Evolutionary conservation across 2,329 filamentous ascomycete genomes (phyloP).

Genomic region (Immersiporthe knoxdaviesiana): DNA sequence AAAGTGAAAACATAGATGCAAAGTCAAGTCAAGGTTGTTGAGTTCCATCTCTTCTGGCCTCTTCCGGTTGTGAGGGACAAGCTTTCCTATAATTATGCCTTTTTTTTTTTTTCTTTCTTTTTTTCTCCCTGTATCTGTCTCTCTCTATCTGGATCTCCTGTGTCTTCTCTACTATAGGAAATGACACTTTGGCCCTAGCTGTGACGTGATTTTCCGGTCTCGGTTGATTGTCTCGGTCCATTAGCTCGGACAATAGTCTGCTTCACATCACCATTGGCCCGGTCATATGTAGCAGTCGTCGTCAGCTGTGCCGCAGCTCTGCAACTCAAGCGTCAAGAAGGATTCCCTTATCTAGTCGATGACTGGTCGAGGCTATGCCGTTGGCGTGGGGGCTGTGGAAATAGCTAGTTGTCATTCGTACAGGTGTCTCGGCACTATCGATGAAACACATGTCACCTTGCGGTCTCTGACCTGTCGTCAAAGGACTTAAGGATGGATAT

Average conservation of each 20-base stretch:
- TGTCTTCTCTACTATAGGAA: neutral
- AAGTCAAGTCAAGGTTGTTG: neutral
- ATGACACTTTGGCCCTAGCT: neutral
- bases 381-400: neutral
- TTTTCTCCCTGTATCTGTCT: too few species aligned
- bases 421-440: neutral
- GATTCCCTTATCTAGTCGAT: neutral
- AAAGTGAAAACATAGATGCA: neutral
- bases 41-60: neutral
- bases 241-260: neutral
- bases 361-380: neutral
- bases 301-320: neutral
- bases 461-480: neutral
- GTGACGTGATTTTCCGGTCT: neutral
- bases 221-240: neutral
- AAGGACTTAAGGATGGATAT: neutral
- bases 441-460: neutral
- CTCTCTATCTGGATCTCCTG: neutral
- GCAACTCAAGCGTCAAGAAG: neutral
- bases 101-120: neutral
- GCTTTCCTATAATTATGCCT: neutral
- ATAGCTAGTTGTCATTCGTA: neutral
- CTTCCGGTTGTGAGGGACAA: neutral
- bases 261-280: neutral
- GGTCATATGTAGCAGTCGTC: neutral